These are phyloP conservation scores for Sesbania bispinosa DNA, from an alignment of 306 rosid species.

Conservation along the genomic window DNA sequence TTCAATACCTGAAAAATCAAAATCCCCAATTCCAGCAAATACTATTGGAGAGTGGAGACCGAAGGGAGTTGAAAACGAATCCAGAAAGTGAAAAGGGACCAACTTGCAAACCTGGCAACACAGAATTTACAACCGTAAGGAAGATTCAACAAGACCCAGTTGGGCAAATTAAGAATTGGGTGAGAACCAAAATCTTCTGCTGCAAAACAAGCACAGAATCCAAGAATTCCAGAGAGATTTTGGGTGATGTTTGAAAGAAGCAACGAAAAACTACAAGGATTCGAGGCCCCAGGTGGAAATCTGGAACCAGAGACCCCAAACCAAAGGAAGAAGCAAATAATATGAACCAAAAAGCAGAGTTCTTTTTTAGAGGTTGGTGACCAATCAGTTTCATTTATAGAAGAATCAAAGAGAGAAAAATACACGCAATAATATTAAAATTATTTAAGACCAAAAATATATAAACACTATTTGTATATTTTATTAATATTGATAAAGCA, in stretches of 20 bases:
- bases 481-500: not conserved
- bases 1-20: constrained; percentile 24
- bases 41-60: not conserved
- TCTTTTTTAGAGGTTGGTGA: not conserved
- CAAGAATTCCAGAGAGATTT: not conserved
- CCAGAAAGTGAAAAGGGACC: constrained; percentile 11
- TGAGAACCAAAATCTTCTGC: constrained; percentile 12
- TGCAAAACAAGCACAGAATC: not conserved
- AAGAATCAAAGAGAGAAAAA: not conserved
- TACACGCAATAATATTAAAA: constrained; percentile 18
- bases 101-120: constrained; percentile 2
- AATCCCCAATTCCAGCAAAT: constrained; percentile 18
- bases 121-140: constrained; percentile 8
- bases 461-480: not conserved
- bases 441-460: not conserved
- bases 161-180: constrained; percentile 13
- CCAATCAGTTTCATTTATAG: constrained; percentile 33
- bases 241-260: not conserved
- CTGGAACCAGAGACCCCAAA: not conserved
- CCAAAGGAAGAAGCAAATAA: not conserved
- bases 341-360: not conserved
- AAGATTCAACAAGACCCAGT: constrained; percentile 23
- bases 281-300: not conserved
- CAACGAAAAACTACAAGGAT: not conserved
- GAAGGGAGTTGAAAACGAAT: constrained; percentile 21